A percentile compares a stretch with the other conserved stretches of the same genome.
Evolutionary conservation across 73 alveolate genomes (phyloP).

Genomic region (Durusdinium trenchii): DNA sequence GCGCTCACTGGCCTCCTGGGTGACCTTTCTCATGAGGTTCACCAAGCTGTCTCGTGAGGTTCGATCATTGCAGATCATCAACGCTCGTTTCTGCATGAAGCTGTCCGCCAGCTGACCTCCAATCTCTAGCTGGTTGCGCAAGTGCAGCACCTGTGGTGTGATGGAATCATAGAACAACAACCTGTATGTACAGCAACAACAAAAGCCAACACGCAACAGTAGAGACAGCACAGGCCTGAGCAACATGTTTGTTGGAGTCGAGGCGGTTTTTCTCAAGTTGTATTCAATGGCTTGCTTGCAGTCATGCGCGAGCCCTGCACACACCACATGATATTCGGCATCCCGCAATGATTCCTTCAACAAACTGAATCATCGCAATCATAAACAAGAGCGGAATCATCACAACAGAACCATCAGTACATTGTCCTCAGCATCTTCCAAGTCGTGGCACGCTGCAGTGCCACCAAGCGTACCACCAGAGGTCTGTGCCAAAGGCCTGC

Average conservation of each 20-base stretch:
- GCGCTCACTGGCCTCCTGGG: neutral
- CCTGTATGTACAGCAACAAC: neutral
- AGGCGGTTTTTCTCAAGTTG: constrained; percentile 10
- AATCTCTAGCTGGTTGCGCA: neutral
- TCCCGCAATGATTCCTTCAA: neutral
- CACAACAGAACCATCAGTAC: too few species aligned
- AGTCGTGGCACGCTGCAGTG: neutral
- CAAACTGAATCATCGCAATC: neutral
- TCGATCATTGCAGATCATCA: neutral
- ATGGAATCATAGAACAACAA: neutral
- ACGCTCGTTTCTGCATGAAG: neutral
- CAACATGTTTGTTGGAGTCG: constrained; percentile 4
- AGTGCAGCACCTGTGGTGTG: constrained; percentile 52
- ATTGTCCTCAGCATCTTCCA: neutral
- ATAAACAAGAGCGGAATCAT: too few species aligned
- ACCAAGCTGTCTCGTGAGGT: neutral
- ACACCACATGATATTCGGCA: constrained; percentile 19
- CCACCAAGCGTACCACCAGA: neutral
- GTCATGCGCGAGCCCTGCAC: neutral
- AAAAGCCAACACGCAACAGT: neutral
- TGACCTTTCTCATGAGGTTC: neutral
- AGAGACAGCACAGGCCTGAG: neutral
- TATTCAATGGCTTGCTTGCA: constrained; percentile 8
- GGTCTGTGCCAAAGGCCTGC: neutral
- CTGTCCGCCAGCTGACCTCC: neutral